A percentile compares a stretch with the other conserved stretches of the same genome.
Evolutionary conservation across 306 rosid genomes (phyloP).

Genomic region (Medicago ruthenica): DNA sequence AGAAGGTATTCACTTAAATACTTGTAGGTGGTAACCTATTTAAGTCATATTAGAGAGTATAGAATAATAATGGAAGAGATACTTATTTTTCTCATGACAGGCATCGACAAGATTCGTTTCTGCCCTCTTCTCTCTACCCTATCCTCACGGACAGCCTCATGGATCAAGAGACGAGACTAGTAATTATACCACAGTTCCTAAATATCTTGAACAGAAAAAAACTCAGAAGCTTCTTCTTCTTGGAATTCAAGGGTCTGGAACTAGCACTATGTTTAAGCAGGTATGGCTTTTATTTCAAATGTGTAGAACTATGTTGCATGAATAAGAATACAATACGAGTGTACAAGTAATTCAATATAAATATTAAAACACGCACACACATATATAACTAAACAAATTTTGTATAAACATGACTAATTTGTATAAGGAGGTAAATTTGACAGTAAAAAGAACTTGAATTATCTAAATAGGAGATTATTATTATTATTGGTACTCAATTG

Average conservation of each 20-base stretch:
- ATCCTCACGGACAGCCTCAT: slow-evolving; percentile 79
- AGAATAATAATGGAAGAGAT: slow-evolving; percentile 37
- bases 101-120: slow-evolving; percentile 84
- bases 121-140: slow-evolving; percentile 82
- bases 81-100: slow-evolving; percentile 58
- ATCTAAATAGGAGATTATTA: too few relatives aligned
- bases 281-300: slow-evolving; percentile 46
- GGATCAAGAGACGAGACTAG: slow-evolving; percentile 82
- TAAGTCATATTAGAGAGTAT: slow-evolving; percentile 14
- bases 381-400: too few relatives aligned
- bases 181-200: slow-evolving; percentile 80
- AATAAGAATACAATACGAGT: background rate
- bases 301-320: background rate
- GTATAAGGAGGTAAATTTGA: too few relatives aligned
- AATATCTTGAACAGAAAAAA: slow-evolving; percentile 83
- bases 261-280: slow-evolving; percentile 99
- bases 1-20: slow-evolving; percentile 67
- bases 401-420: too few relatives aligned
- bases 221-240: slow-evolving; percentile 91
- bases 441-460: too few relatives aligned
- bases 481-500: too few relatives aligned
- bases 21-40: slow-evolving; percentile 33
- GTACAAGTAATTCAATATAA: background rate
- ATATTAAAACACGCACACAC: too few relatives aligned
- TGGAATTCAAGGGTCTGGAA: slow-evolving; percentile 94